Evolutionary conservation across 352 stramenopile genomes (phyloP).

Genomic region (Globisporangium irregulare): DNA sequence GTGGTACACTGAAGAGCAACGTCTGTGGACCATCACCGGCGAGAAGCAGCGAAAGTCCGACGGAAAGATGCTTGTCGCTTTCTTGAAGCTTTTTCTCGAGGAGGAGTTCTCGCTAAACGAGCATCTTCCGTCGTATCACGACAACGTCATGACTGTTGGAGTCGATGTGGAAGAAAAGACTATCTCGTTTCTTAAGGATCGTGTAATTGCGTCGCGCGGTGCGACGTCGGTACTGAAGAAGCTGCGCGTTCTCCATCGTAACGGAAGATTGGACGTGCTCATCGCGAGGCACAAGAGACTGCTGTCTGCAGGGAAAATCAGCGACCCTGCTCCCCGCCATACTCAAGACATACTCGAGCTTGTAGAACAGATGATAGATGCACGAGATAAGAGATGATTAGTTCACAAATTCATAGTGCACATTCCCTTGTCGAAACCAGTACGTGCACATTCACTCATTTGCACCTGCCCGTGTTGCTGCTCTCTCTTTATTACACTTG

Average conservation of each 20-base stretch:
- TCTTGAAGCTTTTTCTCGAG: constrained; percentile 1
- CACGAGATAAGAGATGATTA: background rate
- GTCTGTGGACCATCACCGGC: background rate
- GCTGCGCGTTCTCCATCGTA: background rate
- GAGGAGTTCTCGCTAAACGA: background rate
- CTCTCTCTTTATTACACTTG: background rate
- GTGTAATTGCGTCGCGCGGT: background rate
- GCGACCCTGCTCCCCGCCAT: background rate
- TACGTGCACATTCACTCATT: background rate
- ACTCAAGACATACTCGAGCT: constrained; percentile 2
- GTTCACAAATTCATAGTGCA: background rate
- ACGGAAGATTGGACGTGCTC: background rate
- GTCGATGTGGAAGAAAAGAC: background rate
- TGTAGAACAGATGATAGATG: background rate
- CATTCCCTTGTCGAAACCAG: background rate
- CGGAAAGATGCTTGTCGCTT: background rate
- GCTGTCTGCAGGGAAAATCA: background rate
- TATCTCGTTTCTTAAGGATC: background rate
- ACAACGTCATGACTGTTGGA: background rate
- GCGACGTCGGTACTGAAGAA: background rate
- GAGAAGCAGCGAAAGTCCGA: background rate
- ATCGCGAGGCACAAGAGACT: background rate
- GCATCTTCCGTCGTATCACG: background rate
- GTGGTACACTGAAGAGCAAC: background rate
- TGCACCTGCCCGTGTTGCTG: background rate